phyloP scores from a whole-genome alignment of 331 rosid genomes.

The Arachis monticola region DNA sequence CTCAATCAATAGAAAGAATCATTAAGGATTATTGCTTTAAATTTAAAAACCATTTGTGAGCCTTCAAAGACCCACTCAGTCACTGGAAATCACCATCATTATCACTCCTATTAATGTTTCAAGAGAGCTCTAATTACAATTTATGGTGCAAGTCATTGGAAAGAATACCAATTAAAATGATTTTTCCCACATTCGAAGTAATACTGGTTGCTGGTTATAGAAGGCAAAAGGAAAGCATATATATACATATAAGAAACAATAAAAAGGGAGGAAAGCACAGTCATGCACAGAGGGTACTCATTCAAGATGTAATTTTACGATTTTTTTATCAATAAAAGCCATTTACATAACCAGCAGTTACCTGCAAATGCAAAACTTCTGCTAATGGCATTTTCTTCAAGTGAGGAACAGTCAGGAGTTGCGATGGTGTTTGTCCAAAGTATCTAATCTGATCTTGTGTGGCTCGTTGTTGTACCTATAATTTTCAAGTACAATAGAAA shows the following conservation, averaged over 20 bases:
- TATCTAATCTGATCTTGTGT: constrained; percentile 94
- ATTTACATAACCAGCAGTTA: constrained; percentile 32
- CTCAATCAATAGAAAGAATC: neutral
- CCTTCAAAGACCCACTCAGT: neutral
- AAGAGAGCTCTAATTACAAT: neutral
- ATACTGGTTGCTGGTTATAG: neutral
- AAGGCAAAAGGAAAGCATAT: constrained; percentile 13
- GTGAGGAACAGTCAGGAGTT: constrained; percentile 84
- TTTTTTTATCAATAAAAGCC: constrained; percentile 12
- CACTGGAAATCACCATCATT: neutral
- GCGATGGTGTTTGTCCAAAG: constrained; percentile 97
- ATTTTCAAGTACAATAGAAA: constrained; percentile 37
- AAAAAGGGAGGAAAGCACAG: neutral
- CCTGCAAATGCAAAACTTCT: constrained; percentile 95
- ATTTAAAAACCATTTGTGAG: neutral
- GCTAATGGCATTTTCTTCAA: constrained; percentile 73
- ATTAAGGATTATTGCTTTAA: neutral
- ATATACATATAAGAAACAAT: neutral
- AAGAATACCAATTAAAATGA: neutral
- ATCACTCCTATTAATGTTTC: neutral
- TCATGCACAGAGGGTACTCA: constrained; percentile 3
- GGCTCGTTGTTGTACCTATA: constrained; percentile 82
- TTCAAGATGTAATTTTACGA: constrained; percentile 22
- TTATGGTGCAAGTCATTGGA: neutral
- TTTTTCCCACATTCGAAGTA: constrained; percentile 1